These are phyloP conservation scores for Rhodotorula toruloides DNA, from an alignment of 768 basidiomycete species.

Conservation along the genomic window DNA sequence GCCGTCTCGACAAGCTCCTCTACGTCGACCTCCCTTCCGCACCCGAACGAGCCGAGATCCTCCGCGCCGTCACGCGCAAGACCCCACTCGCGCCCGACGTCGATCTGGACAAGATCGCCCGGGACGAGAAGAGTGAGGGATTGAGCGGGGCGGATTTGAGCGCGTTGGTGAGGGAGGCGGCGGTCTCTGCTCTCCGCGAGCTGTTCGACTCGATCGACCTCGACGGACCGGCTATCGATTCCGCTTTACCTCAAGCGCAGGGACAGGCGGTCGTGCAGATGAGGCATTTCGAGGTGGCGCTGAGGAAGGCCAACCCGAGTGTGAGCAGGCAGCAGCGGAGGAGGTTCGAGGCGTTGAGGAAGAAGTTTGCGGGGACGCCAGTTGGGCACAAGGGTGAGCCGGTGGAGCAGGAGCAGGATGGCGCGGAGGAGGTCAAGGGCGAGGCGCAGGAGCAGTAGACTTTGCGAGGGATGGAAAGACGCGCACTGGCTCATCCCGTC, in stretches of 20 bases:
- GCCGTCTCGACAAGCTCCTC: slow-evolving; percentile 88
- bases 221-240: not conserved
- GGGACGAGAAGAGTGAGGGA: slow-evolving; percentile 61
- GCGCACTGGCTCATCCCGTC: too few species aligned
- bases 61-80: slow-evolving; percentile 71
- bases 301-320: slow-evolving; percentile 78
- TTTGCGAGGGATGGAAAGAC: not conserved
- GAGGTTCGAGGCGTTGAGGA: slow-evolving; percentile 72
- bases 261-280: slow-evolving; percentile 47
- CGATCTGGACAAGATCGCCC: slow-evolving; percentile 65
- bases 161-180: slow-evolving; percentile 86
- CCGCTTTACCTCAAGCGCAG: slow-evolving; percentile 47
- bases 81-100: slow-evolving; percentile 60
- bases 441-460: not conserved
- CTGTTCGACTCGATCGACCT: slow-evolving; percentile 51
- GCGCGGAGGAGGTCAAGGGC: not conserved
- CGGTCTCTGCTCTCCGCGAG: slow-evolving; percentile 46
- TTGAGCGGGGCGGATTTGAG: slow-evolving; percentile 94
- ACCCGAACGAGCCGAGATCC: slow-evolving; percentile 73
- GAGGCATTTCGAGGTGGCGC: slow-evolving; percentile 67
- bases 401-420: slow-evolving; percentile 19
- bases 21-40: slow-evolving; percentile 94
- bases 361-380: slow-evolving; percentile 73
- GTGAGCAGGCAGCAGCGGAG: slow-evolving; percentile 72
- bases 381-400: slow-evolving; percentile 41